Evolutionary conservation across 169 alveolate genomes (phyloP).

Genomic region (Eimeria necatrix): DNA sequence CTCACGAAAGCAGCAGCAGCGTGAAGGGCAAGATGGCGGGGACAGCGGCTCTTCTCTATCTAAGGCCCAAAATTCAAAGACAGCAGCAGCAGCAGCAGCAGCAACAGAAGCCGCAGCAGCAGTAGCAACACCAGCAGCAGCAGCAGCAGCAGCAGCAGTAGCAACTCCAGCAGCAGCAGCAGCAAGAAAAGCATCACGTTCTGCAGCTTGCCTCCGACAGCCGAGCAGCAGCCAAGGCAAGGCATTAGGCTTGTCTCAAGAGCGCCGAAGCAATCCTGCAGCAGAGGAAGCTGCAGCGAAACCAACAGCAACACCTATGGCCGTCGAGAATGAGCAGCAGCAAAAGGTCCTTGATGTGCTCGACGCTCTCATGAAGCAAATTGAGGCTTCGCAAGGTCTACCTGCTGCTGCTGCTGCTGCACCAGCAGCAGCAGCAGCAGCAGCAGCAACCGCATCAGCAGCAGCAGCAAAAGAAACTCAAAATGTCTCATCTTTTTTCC

Average conservation of each 20-base stretch:
- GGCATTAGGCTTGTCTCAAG: neutral
- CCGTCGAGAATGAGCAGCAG: constrained; percentile 17
- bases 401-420: neutral
- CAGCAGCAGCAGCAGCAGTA: neutral
- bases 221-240: too few species aligned
- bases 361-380: constrained; percentile 51
- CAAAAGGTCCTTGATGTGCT: constrained; percentile 32
- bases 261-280: neutral
- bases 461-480: constrained; percentile 1
- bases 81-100: neutral
- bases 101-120: neutral
- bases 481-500: constrained; percentile 10
- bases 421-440: constrained; percentile 33
- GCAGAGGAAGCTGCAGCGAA: constrained; percentile 4
- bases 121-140: too few species aligned
- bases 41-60: neutral
- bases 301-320: neutral
- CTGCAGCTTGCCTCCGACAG: neutral
- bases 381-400: constrained; percentile 38
- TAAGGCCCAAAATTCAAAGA: neutral
- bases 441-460: constrained; percentile 19
- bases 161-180: neutral
- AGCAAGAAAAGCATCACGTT: neutral
- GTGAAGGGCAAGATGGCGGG: neutral
- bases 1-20: neutral